Base-by-base conservation (phyloP, 805 yeast species). In the Dipodascopsis uninucleata region DNA sequence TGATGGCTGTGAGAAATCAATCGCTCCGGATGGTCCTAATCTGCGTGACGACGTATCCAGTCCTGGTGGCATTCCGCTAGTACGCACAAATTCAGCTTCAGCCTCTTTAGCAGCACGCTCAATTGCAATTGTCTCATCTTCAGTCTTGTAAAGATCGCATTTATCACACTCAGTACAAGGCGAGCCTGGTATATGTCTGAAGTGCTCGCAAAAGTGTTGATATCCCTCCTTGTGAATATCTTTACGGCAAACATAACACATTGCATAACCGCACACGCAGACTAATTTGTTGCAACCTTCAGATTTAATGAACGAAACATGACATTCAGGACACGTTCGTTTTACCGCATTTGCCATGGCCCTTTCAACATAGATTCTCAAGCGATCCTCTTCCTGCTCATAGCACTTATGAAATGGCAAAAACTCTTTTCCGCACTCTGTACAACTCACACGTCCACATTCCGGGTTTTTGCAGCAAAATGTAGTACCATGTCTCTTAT, bases 271-370 rank as follows among this genome's bases (percentile, higher is more conserved):
- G 39, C 55, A 51, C 8, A 39, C 45, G 23, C 55, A 51, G n/a
- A 53, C 54, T 12, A 51, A 41, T 41, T 51, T 51, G 28, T 51
- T 51, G 42, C 55, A 51, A 10, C 55, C 55, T 17, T 51, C 55
- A 12, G 53, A 28, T 28, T 51, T 51, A 36, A 51, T 34, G 24
- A 51, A 51, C 16, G 53, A 48, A 18, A 44, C 41, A 18, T 38
- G 55, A 42, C 55, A 51, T n/a, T 28, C 34, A 9, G 55, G 55
- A 31, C 55, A 51, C 7, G 55, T 51, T 8, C 55, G 46, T 31
- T 51, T 51, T n/a, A 51, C 49, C 5, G 55, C 53, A 21, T 51
- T 50, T 5, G 53, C 55, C 55, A 51, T 51, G 10, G 55, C 55
- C 8, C 34, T 28, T 33, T 51, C 55, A 36, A 51, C 41, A 25